Percentiles rank a stretch among this genome's conserved stretches.
Evolutionary conservation across 2,329 filamentous ascomycete genomes (phyloP).

Genomic region (Fusarium sp.): DNA sequence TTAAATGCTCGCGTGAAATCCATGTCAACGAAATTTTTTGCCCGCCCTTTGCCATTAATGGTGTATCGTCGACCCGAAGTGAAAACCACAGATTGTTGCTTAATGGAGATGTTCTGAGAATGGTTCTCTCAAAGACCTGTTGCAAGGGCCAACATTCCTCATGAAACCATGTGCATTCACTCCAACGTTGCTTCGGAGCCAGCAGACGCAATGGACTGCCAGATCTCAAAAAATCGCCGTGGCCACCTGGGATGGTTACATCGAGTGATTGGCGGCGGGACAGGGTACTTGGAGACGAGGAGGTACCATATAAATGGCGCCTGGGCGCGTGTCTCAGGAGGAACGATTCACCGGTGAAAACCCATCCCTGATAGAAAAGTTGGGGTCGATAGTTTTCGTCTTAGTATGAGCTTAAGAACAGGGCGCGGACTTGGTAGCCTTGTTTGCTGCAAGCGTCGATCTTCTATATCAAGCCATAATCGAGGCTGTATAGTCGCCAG

Average conservation of each 20-base stretch:
- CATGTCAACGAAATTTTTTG: background rate
- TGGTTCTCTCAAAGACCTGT: background rate
- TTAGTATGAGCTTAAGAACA: conserved; percentile 23
- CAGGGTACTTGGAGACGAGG: conserved; percentile 37
- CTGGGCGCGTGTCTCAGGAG: conserved; percentile 48
- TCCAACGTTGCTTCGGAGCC: conserved; percentile 40
- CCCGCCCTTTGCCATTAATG: background rate
- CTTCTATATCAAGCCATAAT: conserved; percentile 26
- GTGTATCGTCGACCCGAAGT: background rate
- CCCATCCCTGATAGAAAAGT: conserved; percentile 36
- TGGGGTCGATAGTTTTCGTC: conserved; percentile 24
- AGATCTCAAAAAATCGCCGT: conserved; percentile 49
- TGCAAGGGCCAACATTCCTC: conserved; percentile 24
- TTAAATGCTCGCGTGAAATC: conserved; percentile 22
- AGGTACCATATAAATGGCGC: conserved; percentile 46
- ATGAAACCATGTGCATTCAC: conserved; percentile 39
- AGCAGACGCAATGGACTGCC: conserved; percentile 45
- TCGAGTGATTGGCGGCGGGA: conserved; percentile 40
- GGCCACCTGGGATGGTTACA: conserved; percentile 47
- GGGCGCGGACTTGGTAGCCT: conserved; percentile 36
- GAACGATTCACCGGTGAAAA: conserved; percentile 44
- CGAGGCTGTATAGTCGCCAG: conserved; percentile 17
- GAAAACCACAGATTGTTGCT: background rate
- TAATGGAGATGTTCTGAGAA: background rate
- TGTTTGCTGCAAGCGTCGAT: conserved; percentile 37